Percentiles rank a stretch among this genome's conserved stretches.
These are phyloP conservation scores for Tulasnella sp. DNA, from an alignment of 768 basidiomycete species.

Conservation along the genomic window DNA sequence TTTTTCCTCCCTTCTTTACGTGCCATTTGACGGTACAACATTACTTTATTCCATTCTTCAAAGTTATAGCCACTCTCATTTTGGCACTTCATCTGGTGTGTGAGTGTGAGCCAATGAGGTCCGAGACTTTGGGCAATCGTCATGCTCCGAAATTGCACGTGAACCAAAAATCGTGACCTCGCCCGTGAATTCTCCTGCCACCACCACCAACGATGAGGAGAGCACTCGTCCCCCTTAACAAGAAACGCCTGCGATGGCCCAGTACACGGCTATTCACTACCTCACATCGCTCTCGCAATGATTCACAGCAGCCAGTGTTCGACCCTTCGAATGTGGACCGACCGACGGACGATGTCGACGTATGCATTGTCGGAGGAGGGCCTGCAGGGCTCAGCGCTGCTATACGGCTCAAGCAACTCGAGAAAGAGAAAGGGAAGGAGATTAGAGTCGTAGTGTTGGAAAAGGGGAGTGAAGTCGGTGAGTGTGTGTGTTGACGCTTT, in stretches of 20 bases:
- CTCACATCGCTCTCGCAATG: not conserved
- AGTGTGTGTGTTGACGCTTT: conserved; percentile 31
- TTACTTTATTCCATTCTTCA: not conserved
- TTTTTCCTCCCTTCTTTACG: too few species aligned
- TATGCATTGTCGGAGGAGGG: conserved; percentile 93
- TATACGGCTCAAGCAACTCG: conserved; percentile 89
- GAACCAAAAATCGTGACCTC: not conserved
- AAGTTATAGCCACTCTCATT: not conserved
- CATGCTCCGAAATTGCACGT: not conserved
- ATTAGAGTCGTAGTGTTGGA: conserved; percentile 89
- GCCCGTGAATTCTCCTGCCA: not conserved
- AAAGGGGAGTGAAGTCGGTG: conserved; percentile 89
- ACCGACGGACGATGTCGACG: conserved; percentile 86
- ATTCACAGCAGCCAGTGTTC: conserved; percentile 28
- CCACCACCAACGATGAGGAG: not conserved
- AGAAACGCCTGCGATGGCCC: not conserved
- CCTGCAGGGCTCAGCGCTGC: conserved; percentile 96
- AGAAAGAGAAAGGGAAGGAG: conserved; percentile 62
- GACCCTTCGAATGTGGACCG: conserved; percentile 64
- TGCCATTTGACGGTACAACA: not conserved
- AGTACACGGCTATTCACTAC: not conserved
- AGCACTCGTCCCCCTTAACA: not conserved
- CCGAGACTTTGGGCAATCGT: not conserved
- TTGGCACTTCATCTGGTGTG: not conserved
- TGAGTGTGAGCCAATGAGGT: not conserved